Evolutionary conservation across 768 basidiomycete species (phyloP).

Genomic region (Stropharia rugosoannulata): DNA sequence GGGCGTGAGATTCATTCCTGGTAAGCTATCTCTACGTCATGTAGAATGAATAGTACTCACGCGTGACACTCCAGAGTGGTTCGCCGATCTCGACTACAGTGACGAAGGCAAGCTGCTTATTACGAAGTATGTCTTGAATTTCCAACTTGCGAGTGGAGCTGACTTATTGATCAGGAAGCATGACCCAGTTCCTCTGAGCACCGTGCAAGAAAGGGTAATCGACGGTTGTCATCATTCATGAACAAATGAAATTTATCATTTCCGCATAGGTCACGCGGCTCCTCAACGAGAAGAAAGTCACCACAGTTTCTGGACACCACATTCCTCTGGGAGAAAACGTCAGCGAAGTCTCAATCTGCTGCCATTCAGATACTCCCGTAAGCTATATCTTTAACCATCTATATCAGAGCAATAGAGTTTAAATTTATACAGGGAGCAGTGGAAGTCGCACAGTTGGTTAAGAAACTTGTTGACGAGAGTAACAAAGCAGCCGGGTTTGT

Average conservation of each 20-base stretch:
- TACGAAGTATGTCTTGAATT: slow-evolving; percentile 41
- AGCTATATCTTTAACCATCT: slow-evolving; percentile 19
- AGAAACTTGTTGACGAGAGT: slow-evolving; percentile 53
- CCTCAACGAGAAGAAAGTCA: slow-evolving; percentile 42
- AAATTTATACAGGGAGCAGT: slow-evolving; percentile 44
- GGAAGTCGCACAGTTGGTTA: slow-evolving; percentile 50
- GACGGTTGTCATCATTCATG: not conserved
- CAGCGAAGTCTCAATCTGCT: slow-evolving; percentile 57
- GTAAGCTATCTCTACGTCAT: slow-evolving; percentile 21
- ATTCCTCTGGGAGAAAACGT: slow-evolving; percentile 45
- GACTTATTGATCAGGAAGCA: slow-evolving; percentile 39
- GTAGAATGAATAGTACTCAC: not conserved
- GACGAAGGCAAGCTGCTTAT: slow-evolving; percentile 57
- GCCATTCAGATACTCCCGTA: slow-evolving; percentile 66
- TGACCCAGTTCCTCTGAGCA: slow-evolving; percentile 40
- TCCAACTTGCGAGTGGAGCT: not conserved
- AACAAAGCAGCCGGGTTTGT: slow-evolving; percentile 35
- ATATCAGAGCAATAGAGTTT: not conserved
- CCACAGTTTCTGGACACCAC: slow-evolving; percentile 40
- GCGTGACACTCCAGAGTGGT: slow-evolving; percentile 50
- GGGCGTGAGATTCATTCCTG: slow-evolving; percentile 62
- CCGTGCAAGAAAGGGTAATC: slow-evolving; percentile 43
- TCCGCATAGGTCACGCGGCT: slow-evolving; percentile 40
- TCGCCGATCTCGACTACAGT: slow-evolving; percentile 64
- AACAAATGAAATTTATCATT: not conserved